Percentiles rank a stretch among this genome's conserved stretches.
These are phyloP conservation scores for Termitomyces sp. DNA, from an alignment of 768 basidiomycete species.

Conservation along the genomic window DNA sequence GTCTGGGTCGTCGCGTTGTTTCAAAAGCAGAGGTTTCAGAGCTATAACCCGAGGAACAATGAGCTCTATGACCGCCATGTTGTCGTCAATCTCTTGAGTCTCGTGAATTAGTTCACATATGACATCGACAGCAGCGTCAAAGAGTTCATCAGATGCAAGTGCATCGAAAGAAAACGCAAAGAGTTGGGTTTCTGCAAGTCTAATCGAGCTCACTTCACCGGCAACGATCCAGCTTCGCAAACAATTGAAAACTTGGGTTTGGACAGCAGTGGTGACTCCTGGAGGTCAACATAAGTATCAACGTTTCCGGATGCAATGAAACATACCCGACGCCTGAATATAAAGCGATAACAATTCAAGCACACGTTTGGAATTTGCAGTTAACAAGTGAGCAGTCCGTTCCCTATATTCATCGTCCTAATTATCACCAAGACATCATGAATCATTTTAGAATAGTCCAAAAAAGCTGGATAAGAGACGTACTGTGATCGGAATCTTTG, in stretches of 20 bases:
- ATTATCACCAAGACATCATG: background rate
- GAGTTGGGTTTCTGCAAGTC: slow-evolving; percentile 71
- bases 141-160: slow-evolving; percentile 77
- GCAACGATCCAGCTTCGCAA: slow-evolving; percentile 84
- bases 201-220: slow-evolving; percentile 67
- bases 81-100: slow-evolving; percentile 95
- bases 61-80: slow-evolving; percentile 81
- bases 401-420: slow-evolving; percentile 76
- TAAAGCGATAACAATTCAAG: slow-evolving; percentile 83
- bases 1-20: slow-evolving; percentile 73
- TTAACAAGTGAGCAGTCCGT: slow-evolving; percentile 55
- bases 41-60: slow-evolving; percentile 85
- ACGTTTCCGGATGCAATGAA: background rate
- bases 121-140: slow-evolving; percentile 88
- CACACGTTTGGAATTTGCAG: slow-evolving; percentile 64
- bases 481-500: slow-evolving; percentile 84
- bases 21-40: slow-evolving; percentile 56
- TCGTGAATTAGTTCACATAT: slow-evolving; percentile 96
- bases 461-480: slow-evolving; percentile 24
- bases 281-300: background rate
- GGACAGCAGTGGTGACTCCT: slow-evolving; percentile 82
- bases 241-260: slow-evolving; percentile 78
- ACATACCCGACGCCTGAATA: slow-evolving; percentile 78
- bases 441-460: background rate
- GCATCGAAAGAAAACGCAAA: slow-evolving; percentile 83